These are phyloP conservation scores for Scutellaria barbata DNA, from an alignment of 257 asterid genomes.

Conservation along the genomic window DNA sequence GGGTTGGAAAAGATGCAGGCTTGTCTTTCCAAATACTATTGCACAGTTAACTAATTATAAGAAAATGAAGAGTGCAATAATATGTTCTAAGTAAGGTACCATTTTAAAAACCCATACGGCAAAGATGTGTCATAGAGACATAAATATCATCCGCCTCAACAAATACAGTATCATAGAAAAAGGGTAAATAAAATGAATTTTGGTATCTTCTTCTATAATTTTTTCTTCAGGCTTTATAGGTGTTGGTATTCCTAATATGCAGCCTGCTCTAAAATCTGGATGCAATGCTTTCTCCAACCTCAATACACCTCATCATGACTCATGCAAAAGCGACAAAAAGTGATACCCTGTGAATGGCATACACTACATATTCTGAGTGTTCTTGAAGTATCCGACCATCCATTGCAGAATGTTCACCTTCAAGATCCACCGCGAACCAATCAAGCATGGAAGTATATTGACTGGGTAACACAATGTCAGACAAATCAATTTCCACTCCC, in stretches of 20 bases:
- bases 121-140: conserved; percentile 13
- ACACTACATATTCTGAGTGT: conserved; percentile 91
- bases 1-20: conserved; percentile 17
- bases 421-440: conserved; percentile 98
- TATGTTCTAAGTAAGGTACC: neutral
- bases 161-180: conserved; percentile 21
- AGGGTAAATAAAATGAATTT: conserved; percentile 1
- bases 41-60: conserved; percentile 19
- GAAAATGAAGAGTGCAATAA: conserved; percentile 9
- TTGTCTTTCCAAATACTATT: conserved; percentile 7
- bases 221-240: conserved; percentile 21
- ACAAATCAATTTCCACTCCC: conserved; percentile 52
- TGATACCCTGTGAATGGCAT: conserved; percentile 96
- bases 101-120: conserved; percentile 17
- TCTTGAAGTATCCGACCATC: conserved; percentile 98
- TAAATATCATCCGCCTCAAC: conserved; percentile 30
- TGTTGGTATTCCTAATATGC: neutral
- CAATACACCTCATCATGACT: conserved; percentile 32
- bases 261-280: conserved; percentile 4
- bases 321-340: conserved; percentile 47
- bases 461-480: conserved; percentile 62
- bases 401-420: conserved; percentile 99
- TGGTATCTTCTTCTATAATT: neutral
- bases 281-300: conserved; percentile 32
- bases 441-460: conserved; percentile 80